These are phyloP conservation scores for Leishmania mexicana DNA, from an alignment of 208 protist genomes.

Conservation along the genomic window DNA sequence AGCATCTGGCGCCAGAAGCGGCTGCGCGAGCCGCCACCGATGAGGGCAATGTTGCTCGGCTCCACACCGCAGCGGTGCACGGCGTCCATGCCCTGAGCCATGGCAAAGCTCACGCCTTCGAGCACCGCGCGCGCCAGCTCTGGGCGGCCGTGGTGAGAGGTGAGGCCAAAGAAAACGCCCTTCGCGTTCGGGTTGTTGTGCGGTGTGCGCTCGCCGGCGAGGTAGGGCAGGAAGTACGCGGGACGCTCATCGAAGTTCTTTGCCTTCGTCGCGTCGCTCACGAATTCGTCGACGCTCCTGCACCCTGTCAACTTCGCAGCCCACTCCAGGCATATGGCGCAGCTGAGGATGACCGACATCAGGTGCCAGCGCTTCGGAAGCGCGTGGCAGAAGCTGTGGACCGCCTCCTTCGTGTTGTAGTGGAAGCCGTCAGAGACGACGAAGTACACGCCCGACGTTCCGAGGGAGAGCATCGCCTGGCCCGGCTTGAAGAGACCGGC, in stretches of 20 bases:
- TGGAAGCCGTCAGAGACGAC: constrained; percentile 78
- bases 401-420: constrained; percentile 75
- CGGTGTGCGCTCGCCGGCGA: constrained; percentile 72
- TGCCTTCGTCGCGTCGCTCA: constrained; percentile 54
- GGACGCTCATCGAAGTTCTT: constrained; percentile 55
- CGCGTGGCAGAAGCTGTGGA: constrained; percentile 84
- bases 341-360: constrained; percentile 86
- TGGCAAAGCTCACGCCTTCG: constrained; percentile 78
- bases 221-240: constrained; percentile 74
- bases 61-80: constrained; percentile 69
- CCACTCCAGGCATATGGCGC: constrained; percentile 79
- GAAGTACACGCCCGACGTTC: constrained; percentile 87
- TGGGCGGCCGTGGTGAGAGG: constrained; percentile 53
- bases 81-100: constrained; percentile 76
- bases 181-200: constrained; percentile 82
- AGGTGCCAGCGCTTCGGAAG: constrained; percentile 74
- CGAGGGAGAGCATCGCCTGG: constrained; percentile 82
- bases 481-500: constrained; percentile 65
- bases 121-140: constrained; percentile 67
- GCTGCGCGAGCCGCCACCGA: constrained; percentile 69
- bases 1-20: constrained; percentile 83
- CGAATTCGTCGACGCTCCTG: constrained; percentile 56
- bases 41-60: constrained; percentile 63
- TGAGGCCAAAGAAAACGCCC: constrained; percentile 81
- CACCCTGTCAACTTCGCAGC: constrained; percentile 69